Base-by-base conservation (phyloP, 108 stramenopile species). In the Cylindrotheca closterium region DNA sequence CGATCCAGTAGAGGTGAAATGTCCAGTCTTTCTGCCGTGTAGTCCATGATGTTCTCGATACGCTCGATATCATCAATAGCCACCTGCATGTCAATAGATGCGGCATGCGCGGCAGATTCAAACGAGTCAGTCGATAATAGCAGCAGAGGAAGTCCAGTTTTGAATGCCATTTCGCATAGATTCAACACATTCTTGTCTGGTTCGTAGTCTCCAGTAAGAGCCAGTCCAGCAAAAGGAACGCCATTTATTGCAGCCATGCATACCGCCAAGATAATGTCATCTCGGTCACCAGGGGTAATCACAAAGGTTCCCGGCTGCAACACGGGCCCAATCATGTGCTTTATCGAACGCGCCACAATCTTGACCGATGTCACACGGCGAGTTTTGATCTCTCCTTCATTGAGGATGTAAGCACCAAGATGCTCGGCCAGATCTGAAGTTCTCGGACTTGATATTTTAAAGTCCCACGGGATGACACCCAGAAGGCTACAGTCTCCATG, bases 191-290 rank as follows among this genome's bases (percentile, higher is more conserved):
- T 34, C 0, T 18, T 1, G 49, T 51, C 50, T 4, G 68, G 68
- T 30, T 50, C 29, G 15, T 26, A 8, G 28, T 30, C 68, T 31
- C 50, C 58, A 21, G 68, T 60, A 18, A 69, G 50, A 4, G 30
- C 58, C 4, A 69, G 33, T 37, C 68, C 68, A 24, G 68, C 68
- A 32, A 69, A 31, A 27, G 68, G 51, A 12, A 60, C 59, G 22
- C 52, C 30, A 31, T 69, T 69, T 34, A 69, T 17, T 18, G 57
- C 68, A 19, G 68, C 68, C 68, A 69, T 69, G 31, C 68, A 69
- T 3, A 28, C 34, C 25, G 68, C 68, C 8, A 69, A 37, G 8
- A 69, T 51, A 1, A 69, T 53, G 22, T 69, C 68, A 30, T 69
- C 58, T 2, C 68, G 55, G 31, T 67, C 56, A 15, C 28, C 56